Conservation (phyloP, 139 green algal species). For the Micractinium conductrix region DNA sequence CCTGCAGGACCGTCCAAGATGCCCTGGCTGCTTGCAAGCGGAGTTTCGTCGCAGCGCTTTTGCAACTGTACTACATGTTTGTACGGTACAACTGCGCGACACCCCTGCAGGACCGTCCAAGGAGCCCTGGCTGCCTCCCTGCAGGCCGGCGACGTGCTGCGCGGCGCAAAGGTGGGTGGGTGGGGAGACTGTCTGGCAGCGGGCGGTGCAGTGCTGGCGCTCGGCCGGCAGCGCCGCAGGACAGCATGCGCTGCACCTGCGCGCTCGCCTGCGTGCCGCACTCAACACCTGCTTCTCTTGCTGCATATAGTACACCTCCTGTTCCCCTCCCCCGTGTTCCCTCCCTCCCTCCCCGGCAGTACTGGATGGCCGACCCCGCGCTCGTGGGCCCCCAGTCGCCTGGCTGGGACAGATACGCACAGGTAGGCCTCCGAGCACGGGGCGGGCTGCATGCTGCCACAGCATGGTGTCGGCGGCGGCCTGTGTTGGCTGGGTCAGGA, state of each 20-base stretch:
- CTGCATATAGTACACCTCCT: too few relatives aligned
- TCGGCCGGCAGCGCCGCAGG: too few relatives aligned
- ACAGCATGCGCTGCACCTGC: too few relatives aligned
- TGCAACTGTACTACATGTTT: not conserved
- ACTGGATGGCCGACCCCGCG: conserved; percentile 43
- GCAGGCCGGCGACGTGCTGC: conserved; percentile 8
- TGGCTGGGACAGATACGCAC: conserved; percentile 16
- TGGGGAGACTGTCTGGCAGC: too few relatives aligned
- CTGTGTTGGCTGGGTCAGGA: too few relatives aligned
- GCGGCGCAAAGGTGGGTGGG: not conserved
- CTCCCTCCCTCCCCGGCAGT: conserved; percentile 4
- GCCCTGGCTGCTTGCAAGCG: not conserved
- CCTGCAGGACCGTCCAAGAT: too few relatives aligned
- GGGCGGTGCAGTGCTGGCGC: too few relatives aligned
- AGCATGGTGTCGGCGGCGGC: too few relatives aligned
- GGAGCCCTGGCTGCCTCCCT: conserved; percentile 6
- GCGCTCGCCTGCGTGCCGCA: too few relatives aligned
- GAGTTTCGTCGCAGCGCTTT: not conserved
- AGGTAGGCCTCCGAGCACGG: too few relatives aligned
- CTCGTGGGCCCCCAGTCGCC: not conserved
- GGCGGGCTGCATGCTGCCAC: too few relatives aligned
- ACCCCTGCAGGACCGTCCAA: conserved; percentile 6
- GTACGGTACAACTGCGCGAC: not conserved
- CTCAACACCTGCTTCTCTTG: too few relatives aligned
- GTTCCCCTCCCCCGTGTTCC: not conserved